These are phyloP conservation scores for Cryptococcus sp. DNA, from an alignment of 1,284 basidiomycete genomes.

Conservation along the genomic window DNA sequence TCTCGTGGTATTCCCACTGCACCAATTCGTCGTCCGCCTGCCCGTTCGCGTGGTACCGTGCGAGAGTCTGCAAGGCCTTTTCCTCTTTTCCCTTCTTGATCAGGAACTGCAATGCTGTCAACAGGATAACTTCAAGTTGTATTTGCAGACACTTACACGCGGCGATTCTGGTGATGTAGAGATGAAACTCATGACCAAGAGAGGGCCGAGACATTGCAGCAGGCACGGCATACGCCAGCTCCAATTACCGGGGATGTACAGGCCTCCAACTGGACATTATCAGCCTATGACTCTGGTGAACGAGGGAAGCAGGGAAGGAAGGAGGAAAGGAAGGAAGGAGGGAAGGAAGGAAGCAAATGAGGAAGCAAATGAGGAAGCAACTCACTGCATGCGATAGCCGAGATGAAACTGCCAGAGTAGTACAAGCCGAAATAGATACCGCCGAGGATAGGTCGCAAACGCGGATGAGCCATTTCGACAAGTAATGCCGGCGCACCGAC, in stretches of 20 bases:
- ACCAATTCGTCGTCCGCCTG: slow-evolving; percentile 49
- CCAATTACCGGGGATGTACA: slow-evolving; percentile 2
- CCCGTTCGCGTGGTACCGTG: slow-evolving; percentile 64
- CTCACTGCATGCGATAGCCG: slow-evolving; percentile 18
- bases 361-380: too few species aligned
- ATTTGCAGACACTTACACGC: too few species aligned
- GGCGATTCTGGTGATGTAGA: too few species aligned
- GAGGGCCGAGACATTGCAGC: background rate
- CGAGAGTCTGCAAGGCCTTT: slow-evolving; percentile 60
- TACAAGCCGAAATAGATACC: slow-evolving; percentile 26
- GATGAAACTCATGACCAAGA: background rate
- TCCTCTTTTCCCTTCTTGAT: slow-evolving; percentile 59
- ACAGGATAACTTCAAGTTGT: too few species aligned
- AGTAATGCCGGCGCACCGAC: slow-evolving; percentile 23
- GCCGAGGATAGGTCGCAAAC: slow-evolving; percentile 11
- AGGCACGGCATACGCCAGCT: slow-evolving; percentile 1
- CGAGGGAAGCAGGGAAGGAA: background rate
- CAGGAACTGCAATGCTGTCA: too few species aligned
- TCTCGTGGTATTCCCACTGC: slow-evolving; percentile 51
- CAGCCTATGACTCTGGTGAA: background rate
- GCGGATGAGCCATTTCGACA: slow-evolving; percentile 22
- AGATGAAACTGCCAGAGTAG: slow-evolving; percentile 30
- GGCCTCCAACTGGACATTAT: background rate
- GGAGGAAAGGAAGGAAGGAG: too few species aligned
- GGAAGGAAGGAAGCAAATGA: too few species aligned